Conservation (phyloP, 305 asterid genomes). For the Fraxinus dipetala region DNA sequence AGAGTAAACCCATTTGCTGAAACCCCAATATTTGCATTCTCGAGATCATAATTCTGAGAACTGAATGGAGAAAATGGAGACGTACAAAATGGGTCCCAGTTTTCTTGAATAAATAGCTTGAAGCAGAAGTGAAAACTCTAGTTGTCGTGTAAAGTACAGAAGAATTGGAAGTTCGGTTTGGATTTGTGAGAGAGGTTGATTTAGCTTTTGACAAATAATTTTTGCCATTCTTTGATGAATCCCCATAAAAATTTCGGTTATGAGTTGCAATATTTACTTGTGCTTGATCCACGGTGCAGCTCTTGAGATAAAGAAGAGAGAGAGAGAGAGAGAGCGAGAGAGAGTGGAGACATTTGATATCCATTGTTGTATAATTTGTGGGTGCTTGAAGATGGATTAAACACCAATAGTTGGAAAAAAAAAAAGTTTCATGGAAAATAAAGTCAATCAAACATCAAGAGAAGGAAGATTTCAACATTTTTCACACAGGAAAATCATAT, state of each 20-base stretch:
- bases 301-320: background rate
- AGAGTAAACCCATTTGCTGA: constrained; percentile 33
- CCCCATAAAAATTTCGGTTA: constrained; percentile 37
- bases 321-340: background rate
- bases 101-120: constrained; percentile 32
- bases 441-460: no score
- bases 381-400: background rate
- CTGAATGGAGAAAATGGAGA: constrained; percentile 29
- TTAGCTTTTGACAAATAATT: constrained; percentile 25
- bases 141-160: constrained; percentile 34
- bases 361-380: background rate
- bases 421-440: no score
- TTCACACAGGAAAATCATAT: no score
- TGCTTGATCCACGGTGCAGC: background rate
- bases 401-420: no score
- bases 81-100: constrained; percentile 45
- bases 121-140: constrained; percentile 33
- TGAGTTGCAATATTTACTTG: background rate
- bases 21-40: constrained; percentile 35
- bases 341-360: background rate
- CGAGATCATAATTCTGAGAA: constrained; percentile 23
- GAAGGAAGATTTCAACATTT: no score
- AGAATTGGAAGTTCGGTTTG: constrained; percentile 23
- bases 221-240: constrained; percentile 18
- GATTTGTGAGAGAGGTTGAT: constrained; percentile 23